Base-by-base conservation (phyloP, 192 early-diverging fungal genomes). In the Backusella tuberculispora region DNA sequence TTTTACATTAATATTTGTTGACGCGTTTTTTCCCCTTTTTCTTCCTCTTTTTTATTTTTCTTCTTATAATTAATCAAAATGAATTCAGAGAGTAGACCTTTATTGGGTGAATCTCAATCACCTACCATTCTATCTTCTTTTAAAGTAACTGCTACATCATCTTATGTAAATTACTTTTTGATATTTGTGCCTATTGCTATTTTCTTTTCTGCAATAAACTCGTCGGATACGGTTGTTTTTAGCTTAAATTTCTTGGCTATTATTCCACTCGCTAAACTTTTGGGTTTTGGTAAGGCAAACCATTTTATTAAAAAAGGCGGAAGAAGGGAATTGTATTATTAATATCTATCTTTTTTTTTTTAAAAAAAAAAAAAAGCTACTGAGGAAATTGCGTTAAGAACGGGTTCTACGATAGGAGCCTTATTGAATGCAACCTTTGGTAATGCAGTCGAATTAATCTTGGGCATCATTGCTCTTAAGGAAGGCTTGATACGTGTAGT, bases 201-300 rank as follows among this genome's bases (percentile, higher is more conserved):
- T 34, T 69, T 92, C 0, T 86, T 92, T 50, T 84, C 81, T 43
- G 9, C 26, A 3, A 40, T 73, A 34, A 72, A 83, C n/a, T 94
- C 93, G 88, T 78, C 83, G 6, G 87, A 91, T 45, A 86, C 89
- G 43, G 78, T 88, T 6, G 78, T 89, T 3, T 99, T 99, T 73
- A 65, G 86, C 15, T 84, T 96, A 40, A 99, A 98, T 87, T 96
- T 98, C 64, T 86, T 95, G 21, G 96, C 94, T 12, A 95, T 98
- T 66, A 82, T 99, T 38, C 95, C 96, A 34, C 81, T 99, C 47
- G 96, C 97, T 40, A 96, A 97, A 78, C 78, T 83, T 6, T 43
- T 83, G 1, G 81, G 81, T 13, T 74, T 82, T 46, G 73, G 81
- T 82, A 76, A 78, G 63, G 37, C 8, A 26, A 60, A 24, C 0